These are phyloP conservation scores for Venturia oleaginea DNA, from an alignment of 2,329 filamentous ascomycete genomes.

Conservation along the genomic window DNA sequence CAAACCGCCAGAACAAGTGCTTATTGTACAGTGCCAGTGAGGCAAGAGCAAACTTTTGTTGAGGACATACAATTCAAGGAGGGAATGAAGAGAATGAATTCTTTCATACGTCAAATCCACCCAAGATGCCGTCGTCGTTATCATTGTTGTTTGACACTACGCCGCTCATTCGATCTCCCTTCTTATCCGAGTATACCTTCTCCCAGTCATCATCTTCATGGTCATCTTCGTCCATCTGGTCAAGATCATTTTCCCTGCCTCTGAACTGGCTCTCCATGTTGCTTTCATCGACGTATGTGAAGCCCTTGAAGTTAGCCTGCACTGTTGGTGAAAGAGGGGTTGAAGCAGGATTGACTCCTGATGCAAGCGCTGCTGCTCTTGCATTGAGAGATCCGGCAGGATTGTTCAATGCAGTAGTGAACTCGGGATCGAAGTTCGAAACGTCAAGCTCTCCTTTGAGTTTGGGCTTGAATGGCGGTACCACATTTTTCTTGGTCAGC, in stretches of 20 bases:
- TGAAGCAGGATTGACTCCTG: conserved; percentile 71
- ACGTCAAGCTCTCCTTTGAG: conserved; percentile 93
- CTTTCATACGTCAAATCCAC: conserved; percentile 29
- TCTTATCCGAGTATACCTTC: conserved; percentile 24
- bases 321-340: conserved; percentile 91
- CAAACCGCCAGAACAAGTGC: background rate
- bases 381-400: conserved; percentile 77
- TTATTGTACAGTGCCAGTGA: background rate
- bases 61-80: background rate
- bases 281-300: conserved; percentile 98
- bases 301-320: conserved; percentile 96
- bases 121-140: conserved; percentile 39
- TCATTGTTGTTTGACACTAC: conserved; percentile 30
- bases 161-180: conserved; percentile 44
- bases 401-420: conserved; percentile 85
- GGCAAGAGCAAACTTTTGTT: background rate
- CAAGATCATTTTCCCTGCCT: conserved; percentile 30
- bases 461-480: conserved; percentile 95
- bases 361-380: conserved; percentile 75
- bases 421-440: conserved; percentile 97
- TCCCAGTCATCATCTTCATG: conserved; percentile 35
- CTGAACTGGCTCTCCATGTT: conserved; percentile 77
- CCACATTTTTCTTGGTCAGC: conserved; percentile 80
- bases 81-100: background rate
- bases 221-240: conserved; percentile 37